Evolutionary conservation across 2,329 filamentous ascomycete species (phyloP).

Genomic region (Phyllosticta citriasiana): DNA sequence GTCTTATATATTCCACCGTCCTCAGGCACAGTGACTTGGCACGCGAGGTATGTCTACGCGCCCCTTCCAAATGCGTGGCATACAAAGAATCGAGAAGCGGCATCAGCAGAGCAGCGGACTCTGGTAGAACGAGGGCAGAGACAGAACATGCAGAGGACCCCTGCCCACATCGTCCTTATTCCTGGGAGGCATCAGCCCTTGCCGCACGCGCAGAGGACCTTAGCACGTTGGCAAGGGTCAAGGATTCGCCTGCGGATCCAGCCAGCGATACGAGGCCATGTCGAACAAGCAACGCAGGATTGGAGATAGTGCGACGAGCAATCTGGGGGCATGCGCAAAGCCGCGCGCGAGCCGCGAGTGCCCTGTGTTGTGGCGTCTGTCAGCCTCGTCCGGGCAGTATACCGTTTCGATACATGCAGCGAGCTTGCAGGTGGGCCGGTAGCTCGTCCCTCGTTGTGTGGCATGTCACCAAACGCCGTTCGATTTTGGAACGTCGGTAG

Average conservation of each 20-base stretch:
- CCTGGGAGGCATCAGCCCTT: constrained; percentile 4
- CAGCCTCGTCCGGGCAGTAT: constrained; percentile 2
- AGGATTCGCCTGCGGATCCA: background rate
- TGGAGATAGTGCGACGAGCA: background rate
- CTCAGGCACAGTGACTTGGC: constrained; percentile 1
- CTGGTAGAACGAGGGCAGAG: background rate
- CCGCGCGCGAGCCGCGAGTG: background rate
- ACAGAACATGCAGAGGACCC: constrained; percentile 1
- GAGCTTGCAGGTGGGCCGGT: background rate
- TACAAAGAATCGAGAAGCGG: constrained; percentile 1
- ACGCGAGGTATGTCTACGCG: background rate
- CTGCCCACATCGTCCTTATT: background rate
- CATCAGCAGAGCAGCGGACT: constrained; percentile 3
- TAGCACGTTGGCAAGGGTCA: constrained; percentile 3
- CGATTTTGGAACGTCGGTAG: background rate
- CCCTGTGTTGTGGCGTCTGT: background rate
- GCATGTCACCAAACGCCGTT: constrained; percentile 3
- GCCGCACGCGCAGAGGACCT: constrained; percentile 4
- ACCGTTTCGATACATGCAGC: constrained; percentile 6
- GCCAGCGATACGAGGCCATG: constrained; percentile 1
- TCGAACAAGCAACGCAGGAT: background rate
- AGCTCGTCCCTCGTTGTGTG: background rate
- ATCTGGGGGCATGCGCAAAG: constrained; percentile 5
- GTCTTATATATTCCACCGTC: constrained; percentile 5
- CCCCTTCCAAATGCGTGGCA: constrained; percentile 7